phyloP scores from a whole-genome alignment of 805 yeast genomes.

The Sungouiozyma ichnusensis region DNA sequence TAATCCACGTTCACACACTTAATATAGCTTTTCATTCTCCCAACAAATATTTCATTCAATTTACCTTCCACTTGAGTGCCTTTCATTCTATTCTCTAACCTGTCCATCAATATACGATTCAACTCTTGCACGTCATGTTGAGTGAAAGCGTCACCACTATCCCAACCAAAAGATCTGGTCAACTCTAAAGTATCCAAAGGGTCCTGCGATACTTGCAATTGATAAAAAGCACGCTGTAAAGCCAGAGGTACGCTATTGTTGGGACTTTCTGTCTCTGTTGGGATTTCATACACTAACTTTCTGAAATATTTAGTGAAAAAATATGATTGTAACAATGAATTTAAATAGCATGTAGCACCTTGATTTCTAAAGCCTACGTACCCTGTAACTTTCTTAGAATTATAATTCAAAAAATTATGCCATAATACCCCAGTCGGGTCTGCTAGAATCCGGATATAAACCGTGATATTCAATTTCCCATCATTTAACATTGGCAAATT shows the following conservation, averaged over 20 bases:
- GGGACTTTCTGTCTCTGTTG: slow-evolving; percentile 51
- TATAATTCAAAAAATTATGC: slow-evolving; percentile 77
- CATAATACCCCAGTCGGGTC: slow-evolving; percentile 93
- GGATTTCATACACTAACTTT: slow-evolving; percentile 79
- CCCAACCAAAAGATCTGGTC: slow-evolving; percentile 96
- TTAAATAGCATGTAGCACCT: slow-evolving; percentile 96
- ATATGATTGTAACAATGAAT: slow-evolving; percentile 83
- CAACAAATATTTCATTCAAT: slow-evolving; percentile 79
- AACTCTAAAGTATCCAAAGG: slow-evolving; percentile 80
- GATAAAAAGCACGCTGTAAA: slow-evolving; percentile 78
- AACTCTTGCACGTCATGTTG: slow-evolving; percentile 98
- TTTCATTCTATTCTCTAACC: slow-evolving; percentile 82
- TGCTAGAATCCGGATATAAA: slow-evolving; percentile 61
- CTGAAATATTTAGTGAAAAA: slow-evolving; percentile 77
- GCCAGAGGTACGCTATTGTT: slow-evolving; percentile 67
- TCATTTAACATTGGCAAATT: slow-evolving; percentile 37
- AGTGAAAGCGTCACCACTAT: slow-evolving; percentile 84
- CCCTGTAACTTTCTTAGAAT: slow-evolving; percentile 81
- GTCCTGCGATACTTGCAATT: slow-evolving; percentile 56
- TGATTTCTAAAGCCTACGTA: slow-evolving; percentile 89
- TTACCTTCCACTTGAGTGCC: slow-evolving; percentile 71
- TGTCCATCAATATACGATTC: slow-evolving; percentile 91
- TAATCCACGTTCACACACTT: slow-evolving; percentile 88
- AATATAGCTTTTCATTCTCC: slow-evolving; percentile 91
- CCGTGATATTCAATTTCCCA: slow-evolving; percentile 59